These are phyloP conservation scores for Cercophora sp. DNA, from an alignment of 495 filamentous ascomycete species.

Conservation along the genomic window DNA sequence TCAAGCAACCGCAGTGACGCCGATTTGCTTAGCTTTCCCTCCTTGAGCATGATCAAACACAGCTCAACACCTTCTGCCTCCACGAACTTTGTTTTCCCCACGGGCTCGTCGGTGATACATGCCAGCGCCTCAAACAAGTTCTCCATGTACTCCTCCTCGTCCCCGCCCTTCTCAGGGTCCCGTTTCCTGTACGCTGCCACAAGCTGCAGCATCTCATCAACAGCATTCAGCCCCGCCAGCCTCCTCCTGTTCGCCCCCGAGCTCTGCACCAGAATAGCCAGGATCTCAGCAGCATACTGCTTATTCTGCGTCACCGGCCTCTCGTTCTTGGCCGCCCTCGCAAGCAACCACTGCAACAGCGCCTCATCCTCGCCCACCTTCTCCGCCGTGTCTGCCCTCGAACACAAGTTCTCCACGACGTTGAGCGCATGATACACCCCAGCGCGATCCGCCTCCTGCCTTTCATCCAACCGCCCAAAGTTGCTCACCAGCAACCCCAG, in stretches of 20 bases:
- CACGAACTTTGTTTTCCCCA: slow-evolving; percentile 77
- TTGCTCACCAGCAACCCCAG: slow-evolving; percentile 81
- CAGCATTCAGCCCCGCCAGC: slow-evolving; percentile 63
- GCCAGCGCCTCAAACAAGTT: slow-evolving; percentile 84
- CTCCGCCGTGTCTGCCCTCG: slow-evolving; percentile 57
- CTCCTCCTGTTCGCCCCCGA: slow-evolving; percentile 63
- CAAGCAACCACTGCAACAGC: slow-evolving; percentile 71
- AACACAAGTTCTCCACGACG: slow-evolving; percentile 83
- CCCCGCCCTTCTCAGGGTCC: slow-evolving; percentile 79
- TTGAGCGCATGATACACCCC: slow-evolving; percentile 84
- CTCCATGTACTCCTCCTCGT: slow-evolving; percentile 92
- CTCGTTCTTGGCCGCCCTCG: slow-evolving; percentile 45
- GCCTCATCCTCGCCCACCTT: slow-evolving; percentile 63
- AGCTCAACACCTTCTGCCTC: slow-evolving; percentile 92
- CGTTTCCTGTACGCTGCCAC: slow-evolving; percentile 84
- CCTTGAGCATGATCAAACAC: slow-evolving; percentile 68
- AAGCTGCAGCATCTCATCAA: slow-evolving; percentile 77
- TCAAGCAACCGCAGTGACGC: slow-evolving; percentile 77
- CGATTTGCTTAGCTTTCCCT: slow-evolving; percentile 67
- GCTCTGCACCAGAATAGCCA: slow-evolving; percentile 69
- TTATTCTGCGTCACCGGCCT: slow-evolving; percentile 71
- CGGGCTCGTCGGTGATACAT: slow-evolving; percentile 69
- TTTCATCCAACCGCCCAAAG: slow-evolving; percentile 76
- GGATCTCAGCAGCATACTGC: slow-evolving; percentile 88
- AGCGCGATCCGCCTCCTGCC: slow-evolving; percentile 67